Base-by-base conservation (phyloP, 2,329 filamentous ascomycete genomes). In the Xylariaceae sp. region DNA sequence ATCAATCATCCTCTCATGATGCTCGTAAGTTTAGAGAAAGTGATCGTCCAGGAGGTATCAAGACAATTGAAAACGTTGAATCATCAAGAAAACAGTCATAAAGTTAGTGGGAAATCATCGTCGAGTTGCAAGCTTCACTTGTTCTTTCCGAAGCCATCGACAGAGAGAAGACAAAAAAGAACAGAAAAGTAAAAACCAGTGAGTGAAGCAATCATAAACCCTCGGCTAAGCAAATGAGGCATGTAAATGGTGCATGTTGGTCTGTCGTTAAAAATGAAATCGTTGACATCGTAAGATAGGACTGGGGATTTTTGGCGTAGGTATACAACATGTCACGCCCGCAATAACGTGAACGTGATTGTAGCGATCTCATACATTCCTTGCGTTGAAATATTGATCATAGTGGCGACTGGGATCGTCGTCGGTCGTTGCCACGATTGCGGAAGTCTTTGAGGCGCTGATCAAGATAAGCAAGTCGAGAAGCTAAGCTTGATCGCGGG, bases 391-490 rank as follows among this genome's bases (percentile, higher is more conserved):
- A 36, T 4, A 45, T 27, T 48, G 17, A 47, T 72, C 67, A 78
- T 39, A 73, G 60, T 3, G 77, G 77, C 18, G 77, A 79, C 55
- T 78, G 73, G 7, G 78, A 77, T 44, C 73, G 73, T 49, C 70
- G 69, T 9, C 64, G 67, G 39, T 67, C 66, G 22, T 58, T 60
- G 46, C 70, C 69, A 35, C 73, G 72, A 42, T 69, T 73, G 52
- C 77, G 74, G 50, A 82, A 69, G 52, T 80, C 76, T 56, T 75
- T 76, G 39, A 83, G 73, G 35, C 78, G 75, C 56, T 80, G 74
- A 58, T 83, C 79, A 42, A 83, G 74, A 53, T 83, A 82, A 5
- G 79, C 77, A 48, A 83, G 66, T 11, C 78, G 76, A 33, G 72
- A 73, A 18, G 74, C 71, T 39, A 82, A 64, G 35, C 73, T 75